Base-by-base conservation (phyloP, 805 yeast genomes). In the Kodamaea nitidulidarum region DNA sequence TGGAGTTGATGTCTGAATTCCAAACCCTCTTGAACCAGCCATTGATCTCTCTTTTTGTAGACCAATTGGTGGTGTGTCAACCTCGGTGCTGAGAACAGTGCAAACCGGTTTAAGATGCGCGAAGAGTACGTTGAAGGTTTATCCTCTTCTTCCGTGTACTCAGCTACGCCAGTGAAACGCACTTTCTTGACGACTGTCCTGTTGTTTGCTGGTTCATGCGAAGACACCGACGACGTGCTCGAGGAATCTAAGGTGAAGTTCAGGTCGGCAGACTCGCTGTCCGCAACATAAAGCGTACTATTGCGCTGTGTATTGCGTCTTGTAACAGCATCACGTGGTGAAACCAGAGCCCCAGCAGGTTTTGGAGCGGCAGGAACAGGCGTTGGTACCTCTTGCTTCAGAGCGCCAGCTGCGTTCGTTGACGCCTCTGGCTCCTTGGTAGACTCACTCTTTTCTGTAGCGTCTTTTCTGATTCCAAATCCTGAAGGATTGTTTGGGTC, bases 121-220 rank as follows among this genome's bases (percentile, higher is more conserved):
- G 55, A 56, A 3, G 70, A 52, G 38, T 64, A 65, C 31, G 54
- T 56, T 7, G 77, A 62, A 1, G 81, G 81, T 0, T 75, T 76
- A 55, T 76, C 82, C 51, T 76, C 82, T 5, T 68, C 75, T 24
- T 69, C 76, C 2, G 68, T 50, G 40, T 73, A 76, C 36, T 66
- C 73, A 1, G 75, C 66, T 4, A 76, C 80, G 0, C 80, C 81
- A 4, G 59, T 58, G 44, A 76, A 76, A 22, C 81, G 52, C 8
- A 76, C 81, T 45, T 61, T 73, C 45, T 73, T 75, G 2, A 55
- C 37, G 2, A 39, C 30, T 4, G 36, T 27, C 4, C 32, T 22
- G 28, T 17, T 30, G 9, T 24, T 14, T 3, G 28, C 20, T 4
- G 22, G 17, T 20, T 34, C 36, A 18, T 35, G 41, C 12, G 36